These are phyloP conservation scores for Chlorella sp. DNA, from an alignment of 139 green algal species.

Conservation along the genomic window DNA sequence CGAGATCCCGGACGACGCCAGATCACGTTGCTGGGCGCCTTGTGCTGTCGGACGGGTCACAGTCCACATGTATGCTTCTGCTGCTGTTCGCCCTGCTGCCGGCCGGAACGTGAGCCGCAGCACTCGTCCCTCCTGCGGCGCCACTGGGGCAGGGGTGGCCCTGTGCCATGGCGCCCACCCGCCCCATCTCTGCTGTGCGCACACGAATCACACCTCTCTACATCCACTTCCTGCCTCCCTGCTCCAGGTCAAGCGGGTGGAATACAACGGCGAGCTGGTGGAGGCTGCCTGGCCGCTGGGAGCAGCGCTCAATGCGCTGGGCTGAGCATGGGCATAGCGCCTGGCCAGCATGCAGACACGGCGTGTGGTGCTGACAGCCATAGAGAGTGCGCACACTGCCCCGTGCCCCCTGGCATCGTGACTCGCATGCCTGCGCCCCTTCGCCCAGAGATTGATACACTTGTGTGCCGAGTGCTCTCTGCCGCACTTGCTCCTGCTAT, in stretches of 20 bases:
- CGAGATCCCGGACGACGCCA: neutral
- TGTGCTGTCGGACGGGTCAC: neutral
- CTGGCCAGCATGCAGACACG: neutral
- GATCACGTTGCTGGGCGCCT: neutral
- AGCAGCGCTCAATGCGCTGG: conserved; percentile 81
- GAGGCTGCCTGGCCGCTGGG: conserved; percentile 93
- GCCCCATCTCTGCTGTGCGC: neutral
- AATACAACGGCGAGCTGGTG: conserved; percentile 86
- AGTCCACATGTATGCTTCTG: neutral
- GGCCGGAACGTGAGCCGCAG: no score
- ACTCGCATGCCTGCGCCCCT: no score
- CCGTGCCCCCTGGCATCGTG: no score
- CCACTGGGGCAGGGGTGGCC: no score
- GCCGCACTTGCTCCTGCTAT: no score
- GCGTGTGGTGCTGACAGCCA: neutral
- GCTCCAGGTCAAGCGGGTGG: conserved; percentile 49
- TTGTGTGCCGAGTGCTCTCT: no score
- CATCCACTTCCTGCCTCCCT: neutral
- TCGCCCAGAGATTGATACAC: no score
- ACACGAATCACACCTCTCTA: no score
- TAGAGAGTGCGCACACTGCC: no score
- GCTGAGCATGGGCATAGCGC: neutral
- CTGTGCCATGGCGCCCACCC: no score
- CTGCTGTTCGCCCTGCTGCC: neutral
- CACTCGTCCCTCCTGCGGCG: no score